Evolutionary conservation across 2,329 filamentous ascomycete species (phyloP), one percentile per base, ranked within the genome.

Genomic region (Chaetomium sp.): DNA sequence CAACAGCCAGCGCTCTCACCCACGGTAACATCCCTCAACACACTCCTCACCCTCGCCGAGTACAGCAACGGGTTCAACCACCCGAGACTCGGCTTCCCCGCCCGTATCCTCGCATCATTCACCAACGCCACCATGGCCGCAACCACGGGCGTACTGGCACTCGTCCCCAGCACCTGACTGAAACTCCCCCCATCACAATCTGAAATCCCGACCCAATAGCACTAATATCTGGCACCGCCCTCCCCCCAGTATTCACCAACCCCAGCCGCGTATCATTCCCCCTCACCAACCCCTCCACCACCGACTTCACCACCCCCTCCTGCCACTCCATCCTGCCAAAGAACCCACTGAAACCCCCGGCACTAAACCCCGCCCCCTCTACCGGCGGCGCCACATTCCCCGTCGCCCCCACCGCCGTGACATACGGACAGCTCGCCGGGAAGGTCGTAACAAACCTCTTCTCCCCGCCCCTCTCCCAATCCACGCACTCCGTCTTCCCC

Each of bases 331-430:
- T 80, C 3, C 78, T 76, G 1, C 69, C 19, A 67, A 85, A 86
- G 69, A 81, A 80, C 64, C 81, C 77, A 64, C 80, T 83, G 74
- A 86, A 86, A 4, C 84, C 84, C 8, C 84, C 82, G 3, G 78
- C 76, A 60, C 79, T 83, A 70, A 80, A 82, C n/a, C 68, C 69
- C 1, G 82, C 78, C 2, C 77, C 82, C 2, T 69, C 72, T 12
- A 81, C 77, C 0, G 78, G 78, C 4, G 75, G 72, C 3, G 70
- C 68, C 1, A 68, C 69, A 68, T 77, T 72, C 8, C 77, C 47
- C 1, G 86, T 87, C 1, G 84, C 88, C 7, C 89, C 89, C 1
- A 91, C 84, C 2, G 82, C 78, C 0, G 89, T 91, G 8, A 91
- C 83, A 74, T 85, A 91, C 0, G 88, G 89, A 70, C 89, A 92